Conservation (phyloP, 2,329 filamentous ascomycete genomes). For the Cercospora nicotianae region DNA sequence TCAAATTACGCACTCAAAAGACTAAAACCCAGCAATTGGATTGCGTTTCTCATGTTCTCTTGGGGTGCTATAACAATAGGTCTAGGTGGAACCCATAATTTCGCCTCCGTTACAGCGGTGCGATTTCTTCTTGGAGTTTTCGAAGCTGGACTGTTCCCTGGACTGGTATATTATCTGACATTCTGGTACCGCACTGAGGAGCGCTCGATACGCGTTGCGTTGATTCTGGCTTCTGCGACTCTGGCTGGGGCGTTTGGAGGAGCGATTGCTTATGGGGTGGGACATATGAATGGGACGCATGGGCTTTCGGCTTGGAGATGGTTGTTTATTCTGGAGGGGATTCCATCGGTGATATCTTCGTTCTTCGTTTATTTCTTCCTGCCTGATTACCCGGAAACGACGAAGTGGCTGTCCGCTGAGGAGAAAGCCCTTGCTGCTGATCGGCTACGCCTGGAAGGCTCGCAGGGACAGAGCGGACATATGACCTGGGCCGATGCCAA, state of each 20-base stretch:
- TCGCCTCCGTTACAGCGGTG: slow-evolving; percentile 46
- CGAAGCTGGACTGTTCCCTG: slow-evolving; percentile 60
- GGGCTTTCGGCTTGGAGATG: slow-evolving; percentile 65
- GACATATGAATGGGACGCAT: slow-evolving; percentile 56
- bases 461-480: slow-evolving; percentile 42
- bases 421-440: slow-evolving; percentile 48
- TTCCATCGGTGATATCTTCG: slow-evolving; percentile 52
- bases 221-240: slow-evolving; percentile 38
- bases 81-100: slow-evolving; percentile 49
- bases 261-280: slow-evolving; percentile 48
- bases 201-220: slow-evolving; percentile 34
- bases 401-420: slow-evolving; percentile 43
- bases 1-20: slow-evolving; percentile 46
- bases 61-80: slow-evolving; percentile 38
- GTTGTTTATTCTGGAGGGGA: slow-evolving; percentile 69
- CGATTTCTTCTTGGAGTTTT: slow-evolving; percentile 47
- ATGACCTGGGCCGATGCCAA: slow-evolving; percentile 53
- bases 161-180: slow-evolving; percentile 35
- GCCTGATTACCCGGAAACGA: slow-evolving; percentile 54
- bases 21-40: slow-evolving; percentile 44
- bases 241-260: slow-evolving; percentile 40
- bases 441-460: slow-evolving; percentile 47
- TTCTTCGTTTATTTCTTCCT: slow-evolving; percentile 56
- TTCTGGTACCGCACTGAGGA: slow-evolving; percentile 39
- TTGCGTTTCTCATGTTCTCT: slow-evolving; percentile 36